A percentile compares a stretch with the other conserved stretches of the same genome.
Conservation (phyloP, 2,329 filamentous ascomycete species). For the Clarireedia paspali region DNA sequence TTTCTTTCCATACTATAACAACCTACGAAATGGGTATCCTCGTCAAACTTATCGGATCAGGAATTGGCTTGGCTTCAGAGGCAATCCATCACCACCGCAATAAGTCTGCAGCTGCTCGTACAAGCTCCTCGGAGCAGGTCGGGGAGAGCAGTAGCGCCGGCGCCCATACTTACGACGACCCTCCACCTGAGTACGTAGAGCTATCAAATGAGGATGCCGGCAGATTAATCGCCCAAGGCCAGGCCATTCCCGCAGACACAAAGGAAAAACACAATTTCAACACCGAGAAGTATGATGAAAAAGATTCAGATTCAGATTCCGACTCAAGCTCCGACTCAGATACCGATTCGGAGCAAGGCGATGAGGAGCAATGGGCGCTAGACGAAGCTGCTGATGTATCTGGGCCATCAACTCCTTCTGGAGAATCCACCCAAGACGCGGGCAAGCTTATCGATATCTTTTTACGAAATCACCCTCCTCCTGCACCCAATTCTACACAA, state of each 20-base stretch:
- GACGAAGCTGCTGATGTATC: conserved; percentile 17
- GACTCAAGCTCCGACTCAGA: conserved; percentile 10
- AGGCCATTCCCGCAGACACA: conserved; percentile 13
- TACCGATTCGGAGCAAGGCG: conserved; percentile 15
- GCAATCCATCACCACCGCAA: conserved; percentile 14
- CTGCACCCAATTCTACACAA: conserved; percentile 8
- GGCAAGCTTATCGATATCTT: conserved; percentile 16
- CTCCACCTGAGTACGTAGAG: conserved; percentile 21
- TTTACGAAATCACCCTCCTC: conserved; percentile 16
- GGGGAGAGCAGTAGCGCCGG: conserved; percentile 16
- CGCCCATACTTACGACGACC: conserved; percentile 4
- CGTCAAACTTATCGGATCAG: conserved; percentile 20
- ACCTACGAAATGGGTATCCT: conserved; percentile 15
- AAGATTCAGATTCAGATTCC: conserved; percentile 10
- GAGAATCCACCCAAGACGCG: conserved; percentile 5
- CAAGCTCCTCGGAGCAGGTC: not conserved
- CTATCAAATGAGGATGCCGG: conserved; percentile 14
- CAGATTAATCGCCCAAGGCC: conserved; percentile 15
- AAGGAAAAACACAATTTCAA: conserved; percentile 8
- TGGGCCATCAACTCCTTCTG: not conserved
- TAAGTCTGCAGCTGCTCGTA: not conserved
- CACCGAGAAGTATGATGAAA: conserved; percentile 5
- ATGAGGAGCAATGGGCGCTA: conserved; percentile 23
- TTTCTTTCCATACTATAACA: not conserved
- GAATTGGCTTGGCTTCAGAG: conserved; percentile 24